Conservation (phyloP, 352 stramenopile genomes). For the Globisporangium ultimum region DNA sequence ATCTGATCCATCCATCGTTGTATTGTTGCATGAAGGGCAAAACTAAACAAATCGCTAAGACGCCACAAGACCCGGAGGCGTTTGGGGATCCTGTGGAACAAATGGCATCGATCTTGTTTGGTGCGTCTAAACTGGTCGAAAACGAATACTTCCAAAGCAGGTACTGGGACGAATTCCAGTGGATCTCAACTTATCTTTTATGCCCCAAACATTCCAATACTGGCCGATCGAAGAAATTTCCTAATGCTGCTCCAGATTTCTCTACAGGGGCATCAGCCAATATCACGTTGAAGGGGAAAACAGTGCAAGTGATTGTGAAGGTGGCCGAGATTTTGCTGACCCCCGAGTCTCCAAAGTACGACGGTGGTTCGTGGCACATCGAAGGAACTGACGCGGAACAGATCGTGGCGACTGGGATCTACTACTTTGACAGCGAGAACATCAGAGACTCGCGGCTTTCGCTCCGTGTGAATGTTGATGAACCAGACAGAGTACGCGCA, state of each 20-base stretch:
- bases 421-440: slow-evolving; percentile 52
- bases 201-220: slow-evolving; percentile 8
- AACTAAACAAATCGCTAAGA: slow-evolving; percentile 12
- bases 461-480: slow-evolving; percentile 30
- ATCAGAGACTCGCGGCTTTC: slow-evolving; percentile 33
- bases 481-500: slow-evolving; percentile 28
- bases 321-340: slow-evolving; percentile 47
- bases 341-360: slow-evolving; percentile 31
- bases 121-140: slow-evolving; percentile 11
- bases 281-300: slow-evolving; percentile 21
- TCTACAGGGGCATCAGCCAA: too few species aligned
- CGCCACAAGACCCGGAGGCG: background rate
- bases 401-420: slow-evolving; percentile 45
- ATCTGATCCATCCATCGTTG: slow-evolving; percentile 60
- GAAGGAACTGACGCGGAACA: slow-evolving; percentile 39
- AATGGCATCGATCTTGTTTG: slow-evolving; percentile 30
- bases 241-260: background rate
- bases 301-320: slow-evolving; percentile 45
- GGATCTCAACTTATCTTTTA: slow-evolving; percentile 22
- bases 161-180: slow-evolving; percentile 20
- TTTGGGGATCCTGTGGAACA: slow-evolving; percentile 15
- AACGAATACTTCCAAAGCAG: slow-evolving; percentile 11
- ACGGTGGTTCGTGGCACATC: slow-evolving; percentile 42
- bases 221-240: slow-evolving; percentile 13
- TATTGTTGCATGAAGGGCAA: slow-evolving; percentile 49